Conservation (phyloP, 1,139 yeast genomes). For the Zygosaccharomyces pseudobailii region DNA sequence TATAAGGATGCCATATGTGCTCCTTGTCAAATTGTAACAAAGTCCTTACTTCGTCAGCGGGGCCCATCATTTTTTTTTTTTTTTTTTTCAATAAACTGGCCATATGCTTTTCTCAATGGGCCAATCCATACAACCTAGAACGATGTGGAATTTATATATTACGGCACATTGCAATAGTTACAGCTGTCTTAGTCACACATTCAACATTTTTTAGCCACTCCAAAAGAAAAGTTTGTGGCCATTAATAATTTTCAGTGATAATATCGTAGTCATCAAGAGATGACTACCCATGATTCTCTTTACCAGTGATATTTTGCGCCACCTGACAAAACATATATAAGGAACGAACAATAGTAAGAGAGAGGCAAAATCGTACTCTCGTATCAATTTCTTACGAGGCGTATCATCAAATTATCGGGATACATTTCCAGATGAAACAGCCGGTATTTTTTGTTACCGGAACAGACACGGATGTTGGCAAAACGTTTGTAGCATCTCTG, state of each 20-base stretch:
- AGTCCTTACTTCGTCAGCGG: slow-evolving; percentile 8
- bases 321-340: background rate
- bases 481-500: slow-evolving; percentile 33
- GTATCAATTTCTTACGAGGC: background rate
- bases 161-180: background rate
- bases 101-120: background rate
- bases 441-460: slow-evolving; percentile 33
- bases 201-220: background rate
- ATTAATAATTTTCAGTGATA: background rate
- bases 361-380: too few species aligned
- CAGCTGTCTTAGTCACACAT: background rate
- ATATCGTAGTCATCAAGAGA: background rate
- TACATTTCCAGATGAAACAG: background rate
- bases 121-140: background rate
- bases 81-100: background rate
- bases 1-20: slow-evolving; percentile 37
- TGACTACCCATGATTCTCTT: background rate
- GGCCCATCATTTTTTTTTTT: background rate
- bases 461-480: slow-evolving; percentile 37
- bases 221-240: background rate
- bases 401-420: background rate
- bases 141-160: background rate
- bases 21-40: slow-evolving; percentile 25
- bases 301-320: background rate
- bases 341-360: background rate